phyloP scores from a whole-genome alignment of 2,329 filamentous ascomycete species.

The Alternaria longipes region DNA sequence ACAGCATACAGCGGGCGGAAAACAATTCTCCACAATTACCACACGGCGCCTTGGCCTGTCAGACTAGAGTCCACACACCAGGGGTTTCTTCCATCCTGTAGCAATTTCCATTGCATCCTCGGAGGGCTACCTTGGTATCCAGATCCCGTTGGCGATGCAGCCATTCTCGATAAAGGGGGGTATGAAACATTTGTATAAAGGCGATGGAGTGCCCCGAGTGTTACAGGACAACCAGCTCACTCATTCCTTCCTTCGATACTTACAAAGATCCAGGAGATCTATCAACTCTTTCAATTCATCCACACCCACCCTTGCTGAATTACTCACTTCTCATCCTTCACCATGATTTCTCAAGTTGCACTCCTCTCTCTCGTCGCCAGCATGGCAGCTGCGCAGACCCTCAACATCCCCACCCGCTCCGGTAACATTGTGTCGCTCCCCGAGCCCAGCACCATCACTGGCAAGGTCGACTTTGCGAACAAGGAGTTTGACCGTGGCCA shows the following conservation, averaged over 20 bases:
- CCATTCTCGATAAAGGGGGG: background rate
- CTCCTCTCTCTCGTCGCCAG: conserved; percentile 35
- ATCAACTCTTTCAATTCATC: background rate
- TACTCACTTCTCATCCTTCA: background rate
- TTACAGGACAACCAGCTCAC: background rate
- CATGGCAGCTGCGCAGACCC: conserved; percentile 40
- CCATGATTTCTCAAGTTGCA: conserved; percentile 33
- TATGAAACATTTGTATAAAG: conserved; percentile 7
- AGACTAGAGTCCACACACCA: background rate
- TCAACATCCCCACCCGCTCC: conserved; percentile 44
- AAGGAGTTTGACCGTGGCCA: conserved; percentile 36
- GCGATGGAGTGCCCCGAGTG: background rate
- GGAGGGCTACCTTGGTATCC: background rate
- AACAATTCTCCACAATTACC: conserved; percentile 17
- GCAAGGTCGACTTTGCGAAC: conserved; percentile 30
- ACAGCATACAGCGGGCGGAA: conserved; percentile 8
- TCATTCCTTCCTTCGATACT: conserved; percentile 1
- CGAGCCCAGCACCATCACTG: conserved; percentile 34
- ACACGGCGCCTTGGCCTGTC: conserved; percentile 14
- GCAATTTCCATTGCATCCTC: conserved; percentile 12
- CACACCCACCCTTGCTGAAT: background rate
- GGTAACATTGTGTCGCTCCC: conserved; percentile 42
- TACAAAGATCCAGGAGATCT: conserved; percentile 7
- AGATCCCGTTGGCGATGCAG: conserved; percentile 4
- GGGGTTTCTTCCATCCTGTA: conserved; percentile 8